A percentile compares a stretch with the other conserved stretches of the same genome.
Conservation (phyloP, 1,284 basidiomycete species). For the Leccinum laetum region DNA sequence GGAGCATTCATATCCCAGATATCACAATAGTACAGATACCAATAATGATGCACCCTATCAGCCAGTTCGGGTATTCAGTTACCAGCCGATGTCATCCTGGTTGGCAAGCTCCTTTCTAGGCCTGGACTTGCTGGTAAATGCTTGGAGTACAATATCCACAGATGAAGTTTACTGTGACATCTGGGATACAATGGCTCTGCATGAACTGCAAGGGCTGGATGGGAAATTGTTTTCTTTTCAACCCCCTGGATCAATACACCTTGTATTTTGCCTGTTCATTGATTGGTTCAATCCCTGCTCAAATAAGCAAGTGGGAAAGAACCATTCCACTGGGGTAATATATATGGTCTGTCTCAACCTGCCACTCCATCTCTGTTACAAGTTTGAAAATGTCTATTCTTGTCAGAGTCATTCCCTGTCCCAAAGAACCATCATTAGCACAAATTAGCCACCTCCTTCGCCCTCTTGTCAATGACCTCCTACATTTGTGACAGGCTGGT, state of each 20-base stretch:
- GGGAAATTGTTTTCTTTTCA: background rate
- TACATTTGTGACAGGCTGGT: background rate
- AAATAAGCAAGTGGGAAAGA: background rate
- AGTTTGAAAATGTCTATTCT: background rate
- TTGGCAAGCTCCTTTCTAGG: no score
- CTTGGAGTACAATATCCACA: no score
- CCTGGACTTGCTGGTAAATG: no score
- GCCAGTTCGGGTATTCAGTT: no score
- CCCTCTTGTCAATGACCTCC: background rate
- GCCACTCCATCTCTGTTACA: background rate
- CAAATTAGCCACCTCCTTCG: background rate
- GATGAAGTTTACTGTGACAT: no score
- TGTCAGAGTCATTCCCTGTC: background rate
- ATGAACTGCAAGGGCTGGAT: background rate
- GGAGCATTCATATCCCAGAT: background rate
- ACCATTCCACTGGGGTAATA: background rate
- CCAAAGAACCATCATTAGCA: background rate
- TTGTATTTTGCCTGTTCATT: background rate
- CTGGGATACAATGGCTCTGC: background rate
- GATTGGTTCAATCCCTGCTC: background rate
- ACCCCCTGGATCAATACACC: background rate
- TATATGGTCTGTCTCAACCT: background rate
- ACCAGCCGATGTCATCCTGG: no score
- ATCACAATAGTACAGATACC: background rate
- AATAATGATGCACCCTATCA: no score